Percentiles rank a stretch among this genome's conserved stretches.
These are phyloP conservation scores for Metroxylon sagu DNA, from an alignment of 176 grass and related monocot genomes.

Conservation along the genomic window DNA sequence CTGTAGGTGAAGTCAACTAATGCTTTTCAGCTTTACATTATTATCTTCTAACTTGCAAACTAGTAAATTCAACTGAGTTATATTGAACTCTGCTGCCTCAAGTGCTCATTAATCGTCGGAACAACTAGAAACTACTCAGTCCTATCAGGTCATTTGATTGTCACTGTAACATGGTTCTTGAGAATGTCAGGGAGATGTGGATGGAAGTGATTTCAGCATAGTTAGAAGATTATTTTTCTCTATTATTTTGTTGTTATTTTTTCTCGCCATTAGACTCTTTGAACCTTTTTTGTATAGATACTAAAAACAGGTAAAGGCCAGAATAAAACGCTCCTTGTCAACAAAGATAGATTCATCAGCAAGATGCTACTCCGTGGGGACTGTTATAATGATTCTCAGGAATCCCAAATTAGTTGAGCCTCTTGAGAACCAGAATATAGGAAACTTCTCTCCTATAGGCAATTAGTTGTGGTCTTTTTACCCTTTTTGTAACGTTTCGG, in stretches of 20 bases:
- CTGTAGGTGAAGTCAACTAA: too few relatives aligned
- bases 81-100: conserved; percentile 9
- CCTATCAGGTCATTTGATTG: conserved; percentile 87
- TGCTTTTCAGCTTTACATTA: too few relatives aligned
- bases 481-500: too few relatives aligned
- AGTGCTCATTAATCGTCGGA: conserved; percentile 94
- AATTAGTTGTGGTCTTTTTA: too few relatives aligned
- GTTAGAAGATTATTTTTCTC: background rate
- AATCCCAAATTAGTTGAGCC: conserved; percentile 54
- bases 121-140: conserved; percentile 90
- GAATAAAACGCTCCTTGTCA: conserved; percentile 91
- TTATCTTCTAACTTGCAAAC: too few relatives aligned
- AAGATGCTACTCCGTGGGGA: conserved; percentile 96
- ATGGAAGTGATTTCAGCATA: conserved; percentile 46
- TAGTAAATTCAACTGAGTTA: too few relatives aligned
- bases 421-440: too few relatives aligned
- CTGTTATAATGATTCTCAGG: conserved; percentile 76
- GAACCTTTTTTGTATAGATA: conserved; percentile 31
- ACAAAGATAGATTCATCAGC: conserved; percentile 95
- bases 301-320: conserved; percentile 93
- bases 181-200: conserved; percentile 97
- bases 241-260: too few relatives aligned
- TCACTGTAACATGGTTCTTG: conserved; percentile 98
- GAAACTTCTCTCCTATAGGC: too few relatives aligned
- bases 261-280: background rate